phyloP scores from a whole-genome alignment of 345 rosid genomes.

The Excoecaria agallocha region DNA sequence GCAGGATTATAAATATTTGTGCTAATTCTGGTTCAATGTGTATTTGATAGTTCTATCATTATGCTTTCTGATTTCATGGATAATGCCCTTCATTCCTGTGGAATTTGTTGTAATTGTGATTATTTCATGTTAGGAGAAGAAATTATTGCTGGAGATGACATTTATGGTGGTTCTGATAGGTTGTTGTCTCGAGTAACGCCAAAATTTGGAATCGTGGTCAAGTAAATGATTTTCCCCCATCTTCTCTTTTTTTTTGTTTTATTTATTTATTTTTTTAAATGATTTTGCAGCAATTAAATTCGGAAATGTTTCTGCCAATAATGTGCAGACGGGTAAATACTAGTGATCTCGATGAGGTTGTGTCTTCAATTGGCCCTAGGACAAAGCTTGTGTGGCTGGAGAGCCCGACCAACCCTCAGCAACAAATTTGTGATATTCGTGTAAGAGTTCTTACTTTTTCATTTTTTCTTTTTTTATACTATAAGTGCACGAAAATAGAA shows the following conservation, averaged over 20 bases:
- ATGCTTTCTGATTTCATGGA: neutral
- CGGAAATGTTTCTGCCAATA: conserved; percentile 19
- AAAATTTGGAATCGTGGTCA: conserved; percentile 67
- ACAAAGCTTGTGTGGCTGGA: conserved; percentile 94
- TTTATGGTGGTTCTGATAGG: conserved; percentile 93
- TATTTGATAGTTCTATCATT: neutral
- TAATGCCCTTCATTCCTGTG: neutral
- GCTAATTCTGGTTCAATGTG: neutral
- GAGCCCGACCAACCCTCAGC: conserved; percentile 90
- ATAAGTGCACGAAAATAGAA: neutral
- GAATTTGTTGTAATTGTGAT: neutral
- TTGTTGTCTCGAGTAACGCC: conserved; percentile 83
- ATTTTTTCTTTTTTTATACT: neutral
- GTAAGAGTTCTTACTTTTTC: conserved; percentile 36
- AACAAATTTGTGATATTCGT: conserved; percentile 75
- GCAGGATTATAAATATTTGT: neutral
- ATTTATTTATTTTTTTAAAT: neutral
- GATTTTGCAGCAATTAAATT: conserved; percentile 6
- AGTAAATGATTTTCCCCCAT: conserved; percentile 39
- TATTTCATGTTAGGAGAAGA: conserved; percentile 53
- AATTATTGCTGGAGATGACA: conserved; percentile 90
- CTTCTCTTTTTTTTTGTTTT: neutral
- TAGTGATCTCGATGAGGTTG: conserved; percentile 62
- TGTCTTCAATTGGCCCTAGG: conserved; percentile 65
- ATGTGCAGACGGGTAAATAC: conserved; percentile 77